Evolutionary conservation across 2,329 filamentous ascomycete genomes (phyloP), one percentile per base, ranked within the genome.

Genomic region (Tolypocladium inflatum): DNA sequence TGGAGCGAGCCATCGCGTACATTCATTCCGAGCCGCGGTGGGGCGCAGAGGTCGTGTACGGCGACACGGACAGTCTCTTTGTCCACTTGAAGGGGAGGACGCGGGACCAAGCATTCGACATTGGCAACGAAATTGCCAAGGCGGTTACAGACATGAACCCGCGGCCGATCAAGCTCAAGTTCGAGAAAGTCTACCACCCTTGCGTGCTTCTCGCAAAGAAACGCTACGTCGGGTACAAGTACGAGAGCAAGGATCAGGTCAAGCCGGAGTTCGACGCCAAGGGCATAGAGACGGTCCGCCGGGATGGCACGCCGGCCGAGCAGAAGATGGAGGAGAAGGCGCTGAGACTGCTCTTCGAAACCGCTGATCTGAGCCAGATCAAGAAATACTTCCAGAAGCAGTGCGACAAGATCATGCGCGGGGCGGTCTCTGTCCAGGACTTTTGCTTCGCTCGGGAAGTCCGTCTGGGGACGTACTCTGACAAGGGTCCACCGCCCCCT

Each of bases 101-200:
- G 0, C 86, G 85, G 57, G 89, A 91, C 23, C 85, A 97, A 70
- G 95, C 95, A 0, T 99, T 99, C 71, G 82, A 87, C 57, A 91
- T 99, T 56, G 95, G 94, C 37, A 85, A 92, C 64, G 93, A 97
- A 68, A 99, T 99, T 61, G 88, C 92, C 39, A 84, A 89, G 66
- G 86, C 87, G 17, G 85, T 99, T 58, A 97, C 94, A 0, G 83
- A 90, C 57, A 88, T 89, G 77, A 99, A 97, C 67, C 95, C 94
- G 2, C 84, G 87, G 1, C 94, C 94, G 0, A 79, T 99, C 64
- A 97, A 96, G 73, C 86, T 99, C 62, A 97, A 97, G 70, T 97
- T 99, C 65, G 94, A 99, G 70, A 99, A 99, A 66, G 93, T 99
- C 1, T 99, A 99, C 72, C 89, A 96, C 62, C 94, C 95, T 0